phyloP scores from a whole-genome alignment of 169 alveolate genomes.

The Perkinsus olseni region DNA sequence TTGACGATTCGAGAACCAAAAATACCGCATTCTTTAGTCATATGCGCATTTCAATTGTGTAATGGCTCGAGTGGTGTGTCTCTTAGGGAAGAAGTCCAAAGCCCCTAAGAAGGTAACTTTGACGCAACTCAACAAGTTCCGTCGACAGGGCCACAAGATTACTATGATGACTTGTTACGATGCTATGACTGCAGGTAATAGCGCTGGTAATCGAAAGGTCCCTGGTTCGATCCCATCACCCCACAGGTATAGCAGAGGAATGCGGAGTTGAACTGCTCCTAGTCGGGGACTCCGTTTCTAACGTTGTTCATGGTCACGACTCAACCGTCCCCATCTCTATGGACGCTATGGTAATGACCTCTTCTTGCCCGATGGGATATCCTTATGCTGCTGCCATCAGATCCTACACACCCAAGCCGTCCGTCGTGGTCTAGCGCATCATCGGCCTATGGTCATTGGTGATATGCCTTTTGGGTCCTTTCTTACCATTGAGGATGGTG shows the following conservation, averaged over 20 bases:
- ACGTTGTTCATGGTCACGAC: not conserved
- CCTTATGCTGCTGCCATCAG: not conserved
- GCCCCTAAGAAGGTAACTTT: not conserved
- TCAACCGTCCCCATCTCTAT: not conserved
- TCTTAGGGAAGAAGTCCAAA: not conserved
- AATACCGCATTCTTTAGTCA: not conserved
- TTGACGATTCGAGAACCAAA: too few relatives aligned
- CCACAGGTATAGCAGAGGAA: not conserved
- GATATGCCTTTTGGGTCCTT: not conserved
- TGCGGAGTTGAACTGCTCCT: not conserved
- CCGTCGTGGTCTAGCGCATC: not conserved
- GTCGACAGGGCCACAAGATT: not conserved
- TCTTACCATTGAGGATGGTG: not conserved
- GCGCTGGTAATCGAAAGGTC: not conserved
- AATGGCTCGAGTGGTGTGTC: not conserved
- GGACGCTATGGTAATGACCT: not conserved
- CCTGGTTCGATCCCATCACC: not conserved
- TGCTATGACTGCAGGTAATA: not conserved
- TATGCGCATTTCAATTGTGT: not conserved
- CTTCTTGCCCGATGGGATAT: not conserved
- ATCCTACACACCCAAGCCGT: not conserved
- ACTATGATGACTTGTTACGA: not conserved
- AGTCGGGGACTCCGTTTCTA: not conserved
- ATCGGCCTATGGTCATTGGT: not conserved
- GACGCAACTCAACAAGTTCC: not conserved